These are phyloP conservation scores for Ramalina intermedia DNA, from an alignment of 495 filamentous ascomycete species.

Conservation along the genomic window DNA sequence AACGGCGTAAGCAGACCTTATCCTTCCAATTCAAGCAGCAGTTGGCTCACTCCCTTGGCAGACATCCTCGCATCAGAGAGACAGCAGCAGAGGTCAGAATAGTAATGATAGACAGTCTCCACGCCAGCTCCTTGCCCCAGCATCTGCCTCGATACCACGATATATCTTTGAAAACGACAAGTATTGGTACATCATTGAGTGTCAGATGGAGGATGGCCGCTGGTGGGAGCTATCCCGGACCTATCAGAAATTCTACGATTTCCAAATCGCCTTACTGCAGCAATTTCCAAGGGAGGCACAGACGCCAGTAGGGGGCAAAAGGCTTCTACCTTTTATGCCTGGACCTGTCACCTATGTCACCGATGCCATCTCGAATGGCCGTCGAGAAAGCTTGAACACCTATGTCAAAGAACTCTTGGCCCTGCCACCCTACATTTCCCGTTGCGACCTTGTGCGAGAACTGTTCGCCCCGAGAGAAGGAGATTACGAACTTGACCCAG, in stretches of 20 bases:
- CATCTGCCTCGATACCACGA: slow-evolving; percentile 73
- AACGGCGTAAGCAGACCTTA: slow-evolving; percentile 18
- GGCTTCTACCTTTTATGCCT: slow-evolving; percentile 94
- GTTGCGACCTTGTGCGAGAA: slow-evolving; percentile 66
- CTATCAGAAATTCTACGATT: slow-evolving; percentile 98
- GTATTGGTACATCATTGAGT: slow-evolving; percentile 97
- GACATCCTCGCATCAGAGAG: slow-evolving; percentile 25
- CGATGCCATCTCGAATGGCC: slow-evolving; percentile 86
- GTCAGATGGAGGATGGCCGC: slow-evolving; percentile 75
- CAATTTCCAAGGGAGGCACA: slow-evolving; percentile 92
- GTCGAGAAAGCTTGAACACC: slow-evolving; percentile 79
- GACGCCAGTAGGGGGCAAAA: slow-evolving; percentile 56
- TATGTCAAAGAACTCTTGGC: slow-evolving; percentile 85
- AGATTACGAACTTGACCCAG: slow-evolving; percentile 81
- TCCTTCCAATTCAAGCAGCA: neutral
- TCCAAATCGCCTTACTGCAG: slow-evolving; percentile 87
- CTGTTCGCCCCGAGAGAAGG: slow-evolving; percentile 82
- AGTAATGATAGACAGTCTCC: slow-evolving; percentile 20
- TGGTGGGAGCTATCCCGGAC: slow-evolving; percentile 87
- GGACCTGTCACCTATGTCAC: slow-evolving; percentile 96
- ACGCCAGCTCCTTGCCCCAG: slow-evolving; percentile 34
- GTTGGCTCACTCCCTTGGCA: slow-evolving; percentile 11
- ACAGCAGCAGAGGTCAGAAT: slow-evolving; percentile 27
- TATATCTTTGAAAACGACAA: slow-evolving; percentile 97
- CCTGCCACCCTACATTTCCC: slow-evolving; percentile 70